A percentile compares a stretch with the other conserved stretches of the same genome.
phyloP scores from a whole-genome alignment of 768 basidiomycete species.

The Boletus barrowsii region DNA sequence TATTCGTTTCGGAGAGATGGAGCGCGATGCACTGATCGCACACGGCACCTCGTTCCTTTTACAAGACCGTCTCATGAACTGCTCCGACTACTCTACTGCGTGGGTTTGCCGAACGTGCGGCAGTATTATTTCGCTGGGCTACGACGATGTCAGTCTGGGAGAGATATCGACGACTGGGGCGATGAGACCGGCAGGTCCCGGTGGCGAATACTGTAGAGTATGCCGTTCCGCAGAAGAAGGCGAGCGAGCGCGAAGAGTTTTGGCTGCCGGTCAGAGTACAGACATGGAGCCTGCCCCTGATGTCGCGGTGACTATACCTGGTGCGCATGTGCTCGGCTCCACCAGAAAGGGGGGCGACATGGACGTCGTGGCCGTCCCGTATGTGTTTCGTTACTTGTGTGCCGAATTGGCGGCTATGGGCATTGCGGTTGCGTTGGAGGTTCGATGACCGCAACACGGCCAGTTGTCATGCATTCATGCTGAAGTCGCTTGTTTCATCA shows the following conservation, averaged over 20 bases:
- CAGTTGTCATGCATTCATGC: background rate
- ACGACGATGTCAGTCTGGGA: constrained; percentile 81
- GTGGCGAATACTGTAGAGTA: constrained; percentile 94
- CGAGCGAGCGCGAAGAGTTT: constrained; percentile 54
- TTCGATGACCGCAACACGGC: constrained; percentile 39
- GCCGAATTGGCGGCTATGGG: constrained; percentile 99
- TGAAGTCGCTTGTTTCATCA: background rate
- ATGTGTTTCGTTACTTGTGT: constrained; percentile 91
- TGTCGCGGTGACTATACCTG: constrained; percentile 62
- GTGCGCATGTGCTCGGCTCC: constrained; percentile 60
- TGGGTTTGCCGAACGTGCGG: constrained; percentile 99
- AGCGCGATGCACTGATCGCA: constrained; percentile 96
- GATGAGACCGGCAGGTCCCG: constrained; percentile 62
- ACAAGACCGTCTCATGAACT: constrained; percentile 99
- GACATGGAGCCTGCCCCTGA: constrained; percentile 44
- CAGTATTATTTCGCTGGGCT: constrained; percentile 92
- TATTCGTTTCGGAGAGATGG: constrained; percentile 99
- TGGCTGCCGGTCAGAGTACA: constrained; percentile 53
- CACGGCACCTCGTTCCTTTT: constrained; percentile 98
- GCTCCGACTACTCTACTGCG: constrained; percentile 98
- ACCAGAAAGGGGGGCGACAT: constrained; percentile 72
- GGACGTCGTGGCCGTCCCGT: constrained; percentile 94
- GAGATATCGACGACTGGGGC: constrained; percentile 50
- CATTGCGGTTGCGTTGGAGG: constrained; percentile 83
- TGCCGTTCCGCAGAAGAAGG: constrained; percentile 76